Percentiles rank a stretch among this genome's conserved stretches.
phyloP scores from a whole-genome alignment of 164 flowering plant species.

The Nymphaea colorata region DNA sequence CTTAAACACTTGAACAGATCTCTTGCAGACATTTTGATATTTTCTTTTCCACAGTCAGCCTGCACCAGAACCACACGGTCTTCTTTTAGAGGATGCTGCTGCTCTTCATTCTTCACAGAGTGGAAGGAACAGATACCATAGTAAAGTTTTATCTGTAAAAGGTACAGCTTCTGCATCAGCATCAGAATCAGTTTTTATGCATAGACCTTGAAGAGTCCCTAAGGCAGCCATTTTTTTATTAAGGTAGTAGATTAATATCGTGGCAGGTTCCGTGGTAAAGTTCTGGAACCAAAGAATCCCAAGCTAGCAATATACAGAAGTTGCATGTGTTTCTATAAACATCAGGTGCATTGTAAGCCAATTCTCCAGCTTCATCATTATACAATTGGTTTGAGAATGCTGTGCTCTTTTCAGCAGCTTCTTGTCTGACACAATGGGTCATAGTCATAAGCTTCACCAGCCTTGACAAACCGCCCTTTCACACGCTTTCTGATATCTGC shows the following conservation, averaged over 20 bases:
- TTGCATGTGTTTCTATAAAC: not conserved
- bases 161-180: no score
- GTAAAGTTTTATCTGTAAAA: not conserved
- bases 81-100: not conserved
- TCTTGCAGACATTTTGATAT: not conserved
- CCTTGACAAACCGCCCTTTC: conserved; percentile 57
- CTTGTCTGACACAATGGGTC: conserved; percentile 28
- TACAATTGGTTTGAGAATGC: conserved; percentile 10
- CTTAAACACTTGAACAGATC: not conserved
- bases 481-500: conserved; percentile 58
- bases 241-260: not conserved
- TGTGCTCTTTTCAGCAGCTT: conserved; percentile 4
- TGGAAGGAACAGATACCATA: not conserved
- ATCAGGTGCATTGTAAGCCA: not conserved
- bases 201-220: not conserved
- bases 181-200: no score
- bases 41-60: not conserved
- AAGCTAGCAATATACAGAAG: not conserved
- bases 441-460: conserved; percentile 51
- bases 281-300: not conserved
- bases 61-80: not conserved
- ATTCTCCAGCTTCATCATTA: not conserved
- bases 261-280: not conserved
- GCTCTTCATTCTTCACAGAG: not conserved
- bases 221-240: not conserved